A percentile compares a stretch with the other conserved stretches of the same genome.
Evolutionary conservation across 768 basidiomycete genomes (phyloP).

Genomic region (Auricularia cornea): DNA sequence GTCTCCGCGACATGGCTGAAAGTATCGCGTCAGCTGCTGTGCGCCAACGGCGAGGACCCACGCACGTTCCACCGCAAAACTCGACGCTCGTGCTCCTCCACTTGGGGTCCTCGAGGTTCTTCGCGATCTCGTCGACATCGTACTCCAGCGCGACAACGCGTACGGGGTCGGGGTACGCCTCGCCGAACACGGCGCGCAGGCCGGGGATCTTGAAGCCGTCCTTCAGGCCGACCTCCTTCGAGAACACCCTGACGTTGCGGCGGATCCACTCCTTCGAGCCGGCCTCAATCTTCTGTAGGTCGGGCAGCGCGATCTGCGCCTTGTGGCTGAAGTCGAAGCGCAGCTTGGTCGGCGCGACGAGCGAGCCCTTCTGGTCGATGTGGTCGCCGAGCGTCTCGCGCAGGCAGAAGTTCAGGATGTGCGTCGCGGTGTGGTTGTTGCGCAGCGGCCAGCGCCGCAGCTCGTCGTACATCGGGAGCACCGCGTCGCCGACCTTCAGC

Average conservation of each 20-base stretch:
- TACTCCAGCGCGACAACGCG: conserved; percentile 88
- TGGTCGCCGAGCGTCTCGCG: conserved; percentile 95
- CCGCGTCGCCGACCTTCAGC: conserved; percentile 67
- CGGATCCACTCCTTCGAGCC: conserved; percentile 87
- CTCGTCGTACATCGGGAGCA: conserved; percentile 92
- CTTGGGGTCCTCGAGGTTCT: conserved; percentile 80
- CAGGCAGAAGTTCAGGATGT: conserved; percentile 90
- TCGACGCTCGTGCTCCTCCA: conserved; percentile 91
- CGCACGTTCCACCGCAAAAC: conserved; percentile 97
- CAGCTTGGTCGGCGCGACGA: conserved; percentile 91
- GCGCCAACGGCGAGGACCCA: conserved; percentile 10
- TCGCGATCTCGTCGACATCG: conserved; percentile 75
- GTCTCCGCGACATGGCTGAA: conserved; percentile 88
- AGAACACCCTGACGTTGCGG: conserved; percentile 79
- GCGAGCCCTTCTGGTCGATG: conserved; percentile 95
- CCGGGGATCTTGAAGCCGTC: conserved; percentile 86
- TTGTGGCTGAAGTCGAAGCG: conserved; percentile 99
- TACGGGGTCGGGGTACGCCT: conserved; percentile 96
- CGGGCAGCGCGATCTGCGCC: conserved; percentile 64
- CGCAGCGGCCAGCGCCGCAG: conserved; percentile 90
- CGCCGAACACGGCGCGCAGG: conserved; percentile 92
- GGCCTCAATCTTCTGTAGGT: conserved; percentile 73
- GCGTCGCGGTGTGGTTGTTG: conserved; percentile 97
- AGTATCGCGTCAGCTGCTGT: neutral
- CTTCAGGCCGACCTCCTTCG: conserved; percentile 73